Percentiles rank a stretch among this genome's conserved stretches.
Conservation (phyloP, 2,329 filamentous ascomycete species). For the Diplodia intermedia region DNA sequence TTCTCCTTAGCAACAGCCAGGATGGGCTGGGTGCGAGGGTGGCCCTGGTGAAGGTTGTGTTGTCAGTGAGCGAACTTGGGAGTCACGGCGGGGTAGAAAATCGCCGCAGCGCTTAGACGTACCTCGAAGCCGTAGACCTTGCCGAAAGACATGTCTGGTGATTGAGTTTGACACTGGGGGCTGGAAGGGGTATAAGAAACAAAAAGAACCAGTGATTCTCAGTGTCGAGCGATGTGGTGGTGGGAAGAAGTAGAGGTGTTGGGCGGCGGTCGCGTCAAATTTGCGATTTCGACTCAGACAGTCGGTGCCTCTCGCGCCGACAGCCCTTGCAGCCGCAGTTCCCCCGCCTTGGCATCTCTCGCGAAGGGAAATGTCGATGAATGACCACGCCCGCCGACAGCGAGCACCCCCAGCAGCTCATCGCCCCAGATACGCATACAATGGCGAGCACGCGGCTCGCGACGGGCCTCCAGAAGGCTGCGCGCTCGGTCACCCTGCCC, state of each 20-base stretch:
- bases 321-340: conserved; percentile 12
- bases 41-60: conserved; percentile 65
- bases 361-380: conserved; percentile 24
- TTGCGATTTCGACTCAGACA: conserved; percentile 28
- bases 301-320: conserved; percentile 26
- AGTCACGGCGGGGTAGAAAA: conserved; percentile 37
- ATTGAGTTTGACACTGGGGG: conserved; percentile 13
- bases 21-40: conserved; percentile 88
- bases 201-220: conserved; percentile 26
- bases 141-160: conserved; percentile 80
- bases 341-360: conserved; percentile 16
- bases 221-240: conserved; percentile 13
- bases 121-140: conserved; percentile 92
- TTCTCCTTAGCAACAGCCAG: conserved; percentile 97
- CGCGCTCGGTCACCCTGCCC: conserved; percentile 38
- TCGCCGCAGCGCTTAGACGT: conserved; percentile 44
- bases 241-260: conserved; percentile 21
- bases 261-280: conserved; percentile 28
- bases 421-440: conserved; percentile 4
- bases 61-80: conserved; percentile 38
- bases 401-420: conserved; percentile 13
- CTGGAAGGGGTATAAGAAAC: conserved; percentile 12
- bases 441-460: conserved; percentile 37
- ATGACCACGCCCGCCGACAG: conserved; percentile 7
- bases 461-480: conserved; percentile 41